These are phyloP conservation scores for Scenedesmus sp. DNA, from an alignment of 163 green algal genomes.

Conservation along the genomic window DNA sequence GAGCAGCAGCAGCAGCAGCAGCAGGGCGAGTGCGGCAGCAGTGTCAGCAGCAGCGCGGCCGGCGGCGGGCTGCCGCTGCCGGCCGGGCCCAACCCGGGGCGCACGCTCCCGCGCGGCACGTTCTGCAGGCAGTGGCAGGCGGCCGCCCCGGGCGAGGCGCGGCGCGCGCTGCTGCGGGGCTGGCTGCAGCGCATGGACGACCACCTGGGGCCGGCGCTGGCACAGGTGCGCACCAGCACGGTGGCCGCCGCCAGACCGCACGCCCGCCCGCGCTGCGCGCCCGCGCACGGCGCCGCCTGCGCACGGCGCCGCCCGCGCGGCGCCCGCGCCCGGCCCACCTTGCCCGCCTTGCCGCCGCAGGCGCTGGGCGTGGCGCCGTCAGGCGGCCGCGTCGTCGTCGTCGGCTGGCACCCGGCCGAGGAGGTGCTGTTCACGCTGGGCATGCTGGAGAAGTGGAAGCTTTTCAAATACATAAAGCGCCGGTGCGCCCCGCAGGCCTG, in stretches of 20 bases:
- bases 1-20: slow-evolving; percentile 14
- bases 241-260: background rate
- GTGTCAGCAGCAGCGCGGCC: slow-evolving; percentile 6
- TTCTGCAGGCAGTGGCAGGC: background rate
- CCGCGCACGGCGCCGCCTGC: too few relatives aligned
- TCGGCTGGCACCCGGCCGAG: background rate
- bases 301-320: too few relatives aligned
- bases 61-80: too few relatives aligned
- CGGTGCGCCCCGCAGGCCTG: background rate
- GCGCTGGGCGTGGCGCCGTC: background rate
- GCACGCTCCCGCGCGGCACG: background rate
- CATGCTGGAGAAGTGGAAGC: background rate
- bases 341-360: background rate
- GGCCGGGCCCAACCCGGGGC: background rate
- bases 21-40: background rate
- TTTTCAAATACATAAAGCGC: background rate
- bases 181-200: slow-evolving; percentile 1
- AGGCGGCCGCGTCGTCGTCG: too few relatives aligned
- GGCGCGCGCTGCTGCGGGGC: background rate
- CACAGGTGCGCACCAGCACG: background rate
- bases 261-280: too few relatives aligned
- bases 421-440: slow-evolving; percentile 12
- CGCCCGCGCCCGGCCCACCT: too few relatives aligned
- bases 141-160: background rate
- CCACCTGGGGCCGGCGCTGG: background rate